Evolutionary conservation across 2,329 filamentous ascomycete species (phyloP).

Genomic region (Scortechinia acanthostroma): DNA sequence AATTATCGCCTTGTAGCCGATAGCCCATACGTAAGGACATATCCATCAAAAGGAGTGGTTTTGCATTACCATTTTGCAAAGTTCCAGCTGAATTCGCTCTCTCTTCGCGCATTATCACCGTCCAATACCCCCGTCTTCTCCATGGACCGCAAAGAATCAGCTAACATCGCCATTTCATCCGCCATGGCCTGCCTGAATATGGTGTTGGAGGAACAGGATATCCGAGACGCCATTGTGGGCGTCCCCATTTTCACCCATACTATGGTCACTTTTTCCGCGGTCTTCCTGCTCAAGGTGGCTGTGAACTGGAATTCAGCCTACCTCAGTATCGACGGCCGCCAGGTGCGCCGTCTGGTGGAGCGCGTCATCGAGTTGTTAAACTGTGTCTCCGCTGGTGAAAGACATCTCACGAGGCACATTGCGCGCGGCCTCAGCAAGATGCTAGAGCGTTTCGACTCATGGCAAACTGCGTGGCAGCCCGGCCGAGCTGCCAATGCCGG

Average conservation of each 20-base stretch:
- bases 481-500: slow-evolving; percentile 1
- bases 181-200: slow-evolving; percentile 34
- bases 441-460: slow-evolving; percentile 26
- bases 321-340: slow-evolving; percentile 23
- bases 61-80: slow-evolving; percentile 32
- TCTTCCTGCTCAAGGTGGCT: slow-evolving; percentile 39
- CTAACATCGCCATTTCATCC: slow-evolving; percentile 25
- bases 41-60: slow-evolving; percentile 27
- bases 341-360: slow-evolving; percentile 25
- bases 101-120: slow-evolving; percentile 23
- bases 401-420: slow-evolving; percentile 36
- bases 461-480: slow-evolving; percentile 12
- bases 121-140: slow-evolving; percentile 27
- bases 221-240: slow-evolving; percentile 27
- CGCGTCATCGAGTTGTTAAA: slow-evolving; percentile 29
- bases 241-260: slow-evolving; percentile 41
- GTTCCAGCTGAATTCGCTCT: slow-evolving; percentile 30
- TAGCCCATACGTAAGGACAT: slow-evolving; percentile 28
- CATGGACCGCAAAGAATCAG: slow-evolving; percentile 30
- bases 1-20: slow-evolving; percentile 26
- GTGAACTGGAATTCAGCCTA: slow-evolving; percentile 23
- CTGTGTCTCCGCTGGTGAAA: slow-evolving; percentile 27
- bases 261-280: slow-evolving; percentile 43
- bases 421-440: slow-evolving; percentile 34
- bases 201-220: slow-evolving; percentile 29